Evolutionary conservation across 257 asterid genomes (phyloP).

Genomic region (Lycium ferocissimum): DNA sequence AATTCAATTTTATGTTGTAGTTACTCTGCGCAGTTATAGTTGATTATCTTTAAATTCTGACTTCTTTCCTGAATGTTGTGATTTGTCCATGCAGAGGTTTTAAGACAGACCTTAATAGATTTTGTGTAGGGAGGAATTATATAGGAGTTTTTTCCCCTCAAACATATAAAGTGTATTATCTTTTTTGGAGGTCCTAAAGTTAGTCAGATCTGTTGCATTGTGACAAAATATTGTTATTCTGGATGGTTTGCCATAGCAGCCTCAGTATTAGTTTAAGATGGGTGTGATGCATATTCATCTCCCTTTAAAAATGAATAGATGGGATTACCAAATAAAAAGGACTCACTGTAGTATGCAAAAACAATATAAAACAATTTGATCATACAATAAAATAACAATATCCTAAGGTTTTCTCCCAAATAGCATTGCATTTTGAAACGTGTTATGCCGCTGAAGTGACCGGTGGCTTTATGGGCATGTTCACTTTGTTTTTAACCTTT

Average conservation of each 20-base stretch:
- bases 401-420: background rate
- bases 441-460: background rate
- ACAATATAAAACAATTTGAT: background rate
- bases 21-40: slow-evolving; percentile 8
- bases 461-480: background rate
- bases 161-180: background rate
- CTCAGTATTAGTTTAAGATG: background rate
- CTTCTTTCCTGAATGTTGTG: slow-evolving; percentile 3
- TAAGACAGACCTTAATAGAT: background rate
- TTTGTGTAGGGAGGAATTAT: slow-evolving; percentile 18
- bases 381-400: background rate
- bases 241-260: background rate
- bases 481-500: background rate
- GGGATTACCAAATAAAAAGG: background rate
- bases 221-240: background rate
- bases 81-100: slow-evolving; percentile 1
- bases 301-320: background rate
- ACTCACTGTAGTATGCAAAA: background rate
- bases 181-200: background rate
- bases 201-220: slow-evolving; percentile 13
- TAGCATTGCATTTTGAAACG: background rate
- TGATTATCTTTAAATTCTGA: background rate
- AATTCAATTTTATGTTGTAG: background rate
- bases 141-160: background rate
- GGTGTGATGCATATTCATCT: background rate